Evolutionary conservation across 1,284 basidiomycete species (phyloP), one percentile per base, ranked within the genome.

Genomic region (Cystobasidium sp.): DNA sequence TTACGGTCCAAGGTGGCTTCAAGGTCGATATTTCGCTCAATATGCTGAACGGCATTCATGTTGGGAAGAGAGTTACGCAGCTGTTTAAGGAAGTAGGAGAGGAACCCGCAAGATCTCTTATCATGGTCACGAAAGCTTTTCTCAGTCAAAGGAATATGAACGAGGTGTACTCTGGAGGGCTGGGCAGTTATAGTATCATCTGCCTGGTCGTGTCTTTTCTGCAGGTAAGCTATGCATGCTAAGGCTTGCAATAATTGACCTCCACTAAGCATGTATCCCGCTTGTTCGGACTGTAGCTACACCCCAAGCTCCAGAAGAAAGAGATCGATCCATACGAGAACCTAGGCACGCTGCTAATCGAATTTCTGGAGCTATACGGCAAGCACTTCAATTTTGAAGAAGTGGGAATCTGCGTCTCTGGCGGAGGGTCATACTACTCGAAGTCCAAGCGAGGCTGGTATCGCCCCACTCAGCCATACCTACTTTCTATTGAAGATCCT

Each of bases 311-410:
- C 75, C 89, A 96, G 53, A 83, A 88, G 67, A 90, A 89, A 0
- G 93, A 96, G 82, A 93, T 99, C 53, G 89, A 95, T 78, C 88
- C 94, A 0, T 88, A 88, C 76, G 85, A 88, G 78, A 99, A 98
- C 81, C 86, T 99, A 12, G 96, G 96, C 1, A 91, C 95, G 6
- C 85, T 99, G 52, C 86, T 97, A 41, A 88, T 98, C 84, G 96
- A 99, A 82, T 95, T 98, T 81, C 95, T 99, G 79, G 95, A 99
- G 85, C 86, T 97, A 9, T 98, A 98, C 81, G 96, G 95, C 14
- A 86, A 87, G 73, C 89, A 90, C 81, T 98, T 97, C 87, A 95
- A 96, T 82, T 96, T 93, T 78, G 87, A 91, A 75, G n/a, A 61
- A 22, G 75, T 75, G 77, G 95, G 95, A 6, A 93, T 99, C 78